These are phyloP conservation scores for Leccinum pellstonianum DNA, from an alignment of 768 basidiomycete species.

Conservation along the genomic window DNA sequence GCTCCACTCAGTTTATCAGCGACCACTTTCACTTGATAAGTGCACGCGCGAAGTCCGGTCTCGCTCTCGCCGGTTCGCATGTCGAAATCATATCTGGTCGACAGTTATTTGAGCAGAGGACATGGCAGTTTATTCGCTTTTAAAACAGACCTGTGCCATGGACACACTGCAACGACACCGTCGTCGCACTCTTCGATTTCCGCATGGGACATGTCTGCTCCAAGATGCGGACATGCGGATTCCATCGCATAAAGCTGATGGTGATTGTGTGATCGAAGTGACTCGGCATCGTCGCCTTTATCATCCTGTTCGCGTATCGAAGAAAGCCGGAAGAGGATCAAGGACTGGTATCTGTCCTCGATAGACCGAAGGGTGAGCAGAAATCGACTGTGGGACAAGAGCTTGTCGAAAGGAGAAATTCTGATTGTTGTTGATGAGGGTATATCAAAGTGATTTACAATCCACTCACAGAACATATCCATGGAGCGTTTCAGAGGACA, in stretches of 20 bases:
- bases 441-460: background rate
- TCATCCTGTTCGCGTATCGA: background rate
- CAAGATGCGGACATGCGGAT: background rate
- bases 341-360: background rate
- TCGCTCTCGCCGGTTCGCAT: constrained; percentile 67
- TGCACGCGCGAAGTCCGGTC: constrained; percentile 50
- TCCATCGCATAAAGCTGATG: constrained; percentile 1
- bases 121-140: background rate
- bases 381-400: background rate
- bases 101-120: background rate
- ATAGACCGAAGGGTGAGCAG: background rate
- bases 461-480: background rate
- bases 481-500: background rate
- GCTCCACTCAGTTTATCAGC: constrained; percentile 35
- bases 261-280: background rate
- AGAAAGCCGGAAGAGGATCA: background rate
- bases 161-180: background rate
- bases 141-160: constrained; percentile 58
- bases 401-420: background rate
- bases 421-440: background rate
- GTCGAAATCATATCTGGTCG: constrained; percentile 46
- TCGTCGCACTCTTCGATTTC: background rate
- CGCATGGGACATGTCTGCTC: background rate
- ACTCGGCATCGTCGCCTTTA: background rate
- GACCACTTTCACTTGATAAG: background rate